Evolutionary conservation across 176 grass and related monocot genomes (phyloP).

Genomic region (Zea mays): Zm-B73-REFERENCE-NAM-5.0 NC_050097.1:233495001-233495500

Average conservation of each 20-base stretch:
- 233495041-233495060: conserved; percentile 60
- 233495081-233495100: conserved; percentile 95
- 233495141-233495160: conserved; percentile 28
- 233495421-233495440: conserved; percentile 48
- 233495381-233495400: conserved; percentile 16
- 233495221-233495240: not conserved
- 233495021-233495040: not conserved
- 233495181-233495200: conserved; percentile 22
- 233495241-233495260: not conserved
- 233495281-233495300: not conserved
- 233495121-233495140: conserved; percentile 56
- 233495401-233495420: conserved; percentile 14
- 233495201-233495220: not conserved
- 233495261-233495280: not conserved
- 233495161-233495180: not conserved
- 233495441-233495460: conserved; percentile 67
- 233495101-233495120: conserved; percentile 60
- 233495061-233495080: conserved; percentile 96
- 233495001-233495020: conserved; percentile 16
- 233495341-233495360: not conserved
- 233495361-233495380: not conserved
- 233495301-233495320: not conserved
- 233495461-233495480: conserved; percentile 99
- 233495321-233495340: not conserved
- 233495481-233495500: conserved; percentile 92